A percentile compares a stretch with the other conserved stretches of the same genome.
phyloP scores from a whole-genome alignment of 768 basidiomycete genomes.

The Dioszegia hungarica region DNA sequence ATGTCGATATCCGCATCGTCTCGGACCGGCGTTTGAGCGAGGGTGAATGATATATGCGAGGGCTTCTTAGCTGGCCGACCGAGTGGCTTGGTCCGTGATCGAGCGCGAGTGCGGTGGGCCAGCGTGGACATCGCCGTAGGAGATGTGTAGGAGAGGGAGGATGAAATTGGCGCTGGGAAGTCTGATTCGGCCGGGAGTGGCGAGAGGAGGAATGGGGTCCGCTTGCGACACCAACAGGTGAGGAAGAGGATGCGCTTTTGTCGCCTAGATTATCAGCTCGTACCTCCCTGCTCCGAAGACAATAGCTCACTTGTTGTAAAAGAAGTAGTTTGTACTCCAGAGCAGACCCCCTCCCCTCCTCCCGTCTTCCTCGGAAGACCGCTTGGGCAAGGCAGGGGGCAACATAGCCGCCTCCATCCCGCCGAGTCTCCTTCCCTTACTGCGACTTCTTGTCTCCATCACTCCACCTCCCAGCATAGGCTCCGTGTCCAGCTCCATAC shows the following conservation, averaged over 20 bases:
- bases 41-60: not conserved
- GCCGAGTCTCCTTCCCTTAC: not conserved
- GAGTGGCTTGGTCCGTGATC: not conserved
- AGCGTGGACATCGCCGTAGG: slow-evolving; percentile 10
- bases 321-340: slow-evolving; percentile 98
- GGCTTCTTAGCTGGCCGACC: not conserved
- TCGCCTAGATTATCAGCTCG: slow-evolving; percentile 22
- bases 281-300: not conserved
- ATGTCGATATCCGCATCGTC: not conserved
- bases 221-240: slow-evolving; percentile 79
- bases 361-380: slow-evolving; percentile 12
- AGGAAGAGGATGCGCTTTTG: slow-evolving; percentile 84
- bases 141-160: slow-evolving; percentile 10
- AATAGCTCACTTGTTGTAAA: slow-evolving; percentile 74
- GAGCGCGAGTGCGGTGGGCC: not conserved
- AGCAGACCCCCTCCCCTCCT: slow-evolving; percentile 62
- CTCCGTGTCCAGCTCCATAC: slow-evolving; percentile 39
- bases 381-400: slow-evolving; percentile 10
- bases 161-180: slow-evolving; percentile 31
- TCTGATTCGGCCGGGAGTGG: slow-evolving; percentile 12
- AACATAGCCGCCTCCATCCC: not conserved
- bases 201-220: slow-evolving; percentile 15
- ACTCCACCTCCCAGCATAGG: slow-evolving; percentile 2
- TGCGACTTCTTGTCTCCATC: not conserved
- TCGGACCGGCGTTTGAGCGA: not conserved